Evolutionary conservation across 345 rosid species (phyloP), one percentile per base, ranked within the genome.

Genomic region (Euphorbia pulcherrima): DNA sequence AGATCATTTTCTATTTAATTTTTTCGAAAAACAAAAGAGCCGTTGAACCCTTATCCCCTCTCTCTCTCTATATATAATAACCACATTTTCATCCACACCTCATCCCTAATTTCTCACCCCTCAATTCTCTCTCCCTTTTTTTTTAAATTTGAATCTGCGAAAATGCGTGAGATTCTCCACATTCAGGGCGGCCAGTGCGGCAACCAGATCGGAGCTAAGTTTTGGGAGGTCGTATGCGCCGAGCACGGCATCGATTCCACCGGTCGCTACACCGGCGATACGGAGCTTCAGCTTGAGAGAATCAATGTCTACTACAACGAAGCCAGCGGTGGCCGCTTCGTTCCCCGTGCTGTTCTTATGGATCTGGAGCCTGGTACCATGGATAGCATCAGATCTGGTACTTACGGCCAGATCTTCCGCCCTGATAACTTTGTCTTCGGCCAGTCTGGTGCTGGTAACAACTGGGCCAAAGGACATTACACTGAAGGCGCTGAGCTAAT

Each of bases 281-380:
- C 77, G 2, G 68, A 68, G 13, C 68, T 68, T 51, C 77, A 74
- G 29, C 68, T 74, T 16, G 77, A 74, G 29, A 53, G 77, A 26
- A 74, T 74, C 64, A 74, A 74, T 35, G 77, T 74, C 30, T 74
- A 74, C 18, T 74, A 74, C 67, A 74, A 74, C 24, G 77, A 74
- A 29, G 77, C 72, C 7, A 62, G 77, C 13, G 63, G 77, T 8
- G 77, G 77, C 3, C 68, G 77, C 16, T 74, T 74, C 41, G 77
- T 74, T 9, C 77, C 77, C 17, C 72, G 77, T 11, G 72, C 72
- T n/a, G 77, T 68, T 18, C 77, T 74, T 55, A 68, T 74, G 77
- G 77, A 74, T 74, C 29, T 74, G 72, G 77, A 74, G 68, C 77
- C 77, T 7, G 77, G 76, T 17, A 73, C 76, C 14, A 73, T 73